These are phyloP conservation scores for Testicularia cyperi DNA, from an alignment of 1,284 basidiomycete genomes.

Conservation along the genomic window DNA sequence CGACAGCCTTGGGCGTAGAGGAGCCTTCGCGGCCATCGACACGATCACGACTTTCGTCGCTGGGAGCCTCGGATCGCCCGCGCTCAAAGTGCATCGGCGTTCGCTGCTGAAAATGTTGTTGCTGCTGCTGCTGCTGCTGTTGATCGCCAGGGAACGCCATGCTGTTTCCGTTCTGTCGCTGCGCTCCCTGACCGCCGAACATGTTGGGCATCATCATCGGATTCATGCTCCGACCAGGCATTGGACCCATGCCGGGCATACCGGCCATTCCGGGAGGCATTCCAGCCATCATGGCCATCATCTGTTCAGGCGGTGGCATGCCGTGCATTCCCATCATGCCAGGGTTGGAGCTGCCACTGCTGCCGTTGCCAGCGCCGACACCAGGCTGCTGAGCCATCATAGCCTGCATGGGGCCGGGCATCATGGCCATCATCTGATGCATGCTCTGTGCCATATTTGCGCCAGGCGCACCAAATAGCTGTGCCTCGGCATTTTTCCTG, in stretches of 20 bases:
- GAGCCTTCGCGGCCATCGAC: background rate
- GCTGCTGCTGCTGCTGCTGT: constrained; percentile 11
- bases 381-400: constrained; percentile 47
- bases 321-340: constrained; percentile 42
- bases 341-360: constrained; percentile 8
- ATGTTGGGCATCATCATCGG: constrained; percentile 29
- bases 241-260: constrained; percentile 12
- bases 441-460: constrained; percentile 21
- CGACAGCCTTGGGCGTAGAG: background rate
- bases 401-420: constrained; percentile 42
- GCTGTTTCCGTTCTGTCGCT: constrained; percentile 10
- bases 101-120: constrained; percentile 2
- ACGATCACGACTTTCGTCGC: background rate
- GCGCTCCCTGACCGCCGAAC: constrained; percentile 30
- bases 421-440: constrained; percentile 41
- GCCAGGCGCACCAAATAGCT: constrained; percentile 11
- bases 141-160: constrained; percentile 4
- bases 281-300: constrained; percentile 52
- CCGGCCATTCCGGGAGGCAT: constrained; percentile 24
- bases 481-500: constrained; percentile 65
- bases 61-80: background rate
- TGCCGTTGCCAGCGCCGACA: no score
- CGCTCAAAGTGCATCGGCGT: background rate
- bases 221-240: constrained; percentile 20
- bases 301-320: constrained; percentile 45